Percentiles rank a stretch among this genome's conserved stretches.
Conservation (phyloP, 1,139 yeast species). For the Maudiozyma humilis region DNA sequence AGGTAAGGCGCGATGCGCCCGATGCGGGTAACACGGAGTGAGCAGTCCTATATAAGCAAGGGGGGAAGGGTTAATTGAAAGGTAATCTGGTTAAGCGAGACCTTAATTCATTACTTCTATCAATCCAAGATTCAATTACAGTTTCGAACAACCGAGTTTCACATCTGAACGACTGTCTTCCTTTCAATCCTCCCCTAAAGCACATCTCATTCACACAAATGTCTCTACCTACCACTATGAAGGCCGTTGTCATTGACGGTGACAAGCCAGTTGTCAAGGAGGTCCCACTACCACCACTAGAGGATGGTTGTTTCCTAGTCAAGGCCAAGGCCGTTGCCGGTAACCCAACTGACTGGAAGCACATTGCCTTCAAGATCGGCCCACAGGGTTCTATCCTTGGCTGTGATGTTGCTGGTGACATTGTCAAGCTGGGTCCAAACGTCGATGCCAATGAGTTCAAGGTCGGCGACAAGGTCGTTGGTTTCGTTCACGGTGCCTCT, state of each 20-base stretch:
- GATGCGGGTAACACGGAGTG: no score
- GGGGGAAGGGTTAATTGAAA: no score
- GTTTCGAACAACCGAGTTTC: no score
- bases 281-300: constrained; percentile 36
- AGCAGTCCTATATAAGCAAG: no score
- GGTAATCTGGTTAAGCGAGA: no score
- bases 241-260: constrained; percentile 32
- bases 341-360: constrained; percentile 74
- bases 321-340: constrained; percentile 51
- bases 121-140: no score
- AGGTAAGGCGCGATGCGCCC: no score
- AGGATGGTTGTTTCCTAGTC: constrained; percentile 41
- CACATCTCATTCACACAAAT: no score
- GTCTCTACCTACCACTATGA: constrained; percentile 24
- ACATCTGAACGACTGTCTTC: no score
- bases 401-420: constrained; percentile 51
- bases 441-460: constrained; percentile 35
- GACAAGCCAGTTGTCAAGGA: constrained; percentile 23
- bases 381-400: constrained; percentile 44
- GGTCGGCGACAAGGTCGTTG: constrained; percentile 49
- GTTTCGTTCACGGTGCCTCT: constrained; percentile 41
- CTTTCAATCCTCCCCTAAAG: no score
- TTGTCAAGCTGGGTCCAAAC: constrained; percentile 46
- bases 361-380: constrained; percentile 35
- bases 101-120: no score